Base-by-base conservation (phyloP, 345 rosid genomes). In the Adansonia digitata region DNA sequence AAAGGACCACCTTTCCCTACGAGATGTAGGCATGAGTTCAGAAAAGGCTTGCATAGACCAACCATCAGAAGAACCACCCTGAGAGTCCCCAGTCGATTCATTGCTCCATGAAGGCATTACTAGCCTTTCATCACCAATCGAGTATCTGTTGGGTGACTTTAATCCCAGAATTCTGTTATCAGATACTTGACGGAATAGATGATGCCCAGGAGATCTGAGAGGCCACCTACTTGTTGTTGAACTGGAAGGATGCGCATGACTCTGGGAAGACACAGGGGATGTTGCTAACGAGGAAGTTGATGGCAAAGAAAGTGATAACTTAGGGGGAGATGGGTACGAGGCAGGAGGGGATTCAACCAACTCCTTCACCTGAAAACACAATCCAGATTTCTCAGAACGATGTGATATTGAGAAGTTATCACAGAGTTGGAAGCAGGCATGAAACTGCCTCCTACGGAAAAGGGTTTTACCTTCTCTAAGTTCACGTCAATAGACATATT, bases 11-110 rank as follows among this genome's bases (percentile, higher is more conserved):
- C 88, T 85, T 71, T 89, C 89, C 61, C 82, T 76, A 53, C 78
- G 85, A 75, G 98, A 89, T 71, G 84, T 77, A 35, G 97, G 88
- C 91, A 85, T 83, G 75, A 85, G 88, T 71, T 93, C 99, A 73
- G 99, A 84, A 77, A 89, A 89, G 71, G 97, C 97, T 59, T 86
- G 87, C 82, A 85, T 85, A 15, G 98, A 91, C 97, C 96, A 93
- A 79, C 86, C 81, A 82, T 90, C 97, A 66, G 98, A 93, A 82
- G 92, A 87, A 40, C 86, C 89, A 49, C 88, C 81, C 75, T 74
- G 79, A 61, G 92, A 90, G 34, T 82, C 90, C 71, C 80, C 82
- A 51, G 78, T 78, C 46, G 84, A 87, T 77, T 90, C 93, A 74
- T 80, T 85, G 79, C 89, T 82, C 88, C 87, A 77, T 8, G 87